phyloP scores from a whole-genome alignment of 495 filamentous ascomycete genomes.

The Glonium stellatum region DNA sequence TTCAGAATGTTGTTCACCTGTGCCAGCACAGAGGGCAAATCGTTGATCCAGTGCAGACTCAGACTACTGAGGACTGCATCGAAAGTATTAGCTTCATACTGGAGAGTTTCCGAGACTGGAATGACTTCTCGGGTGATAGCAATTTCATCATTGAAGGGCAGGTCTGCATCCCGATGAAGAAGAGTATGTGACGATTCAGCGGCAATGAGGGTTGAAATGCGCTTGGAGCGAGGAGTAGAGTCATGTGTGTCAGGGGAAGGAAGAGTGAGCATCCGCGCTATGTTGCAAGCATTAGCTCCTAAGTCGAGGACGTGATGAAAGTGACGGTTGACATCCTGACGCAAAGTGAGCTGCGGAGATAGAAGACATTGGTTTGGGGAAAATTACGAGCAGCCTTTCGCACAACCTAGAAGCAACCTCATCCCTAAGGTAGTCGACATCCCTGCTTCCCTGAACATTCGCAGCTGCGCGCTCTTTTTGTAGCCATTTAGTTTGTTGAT shows the following conservation, averaged over 20 bases:
- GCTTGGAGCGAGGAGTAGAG: conserved; percentile 57
- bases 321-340: conserved; percentile 79
- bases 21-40: conserved; percentile 73
- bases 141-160: conserved; percentile 68
- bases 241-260: conserved; percentile 45
- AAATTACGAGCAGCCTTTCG: conserved; percentile 71
- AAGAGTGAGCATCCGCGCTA: conserved; percentile 70
- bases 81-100: conserved; percentile 71
- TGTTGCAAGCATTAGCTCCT: conserved; percentile 91
- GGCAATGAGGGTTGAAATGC: conserved; percentile 65
- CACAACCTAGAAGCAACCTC: conserved; percentile 80
- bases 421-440: conserved; percentile 85
- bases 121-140: conserved; percentile 65
- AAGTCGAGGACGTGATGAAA: conserved; percentile 85
- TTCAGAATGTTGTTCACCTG: conserved; percentile 79
- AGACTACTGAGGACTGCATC: conserved; percentile 83
- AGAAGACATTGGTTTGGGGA: conserved; percentile 2
- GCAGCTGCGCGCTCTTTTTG: conserved; percentile 81
- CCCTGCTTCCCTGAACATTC: conserved; percentile 62
- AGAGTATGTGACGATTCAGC: conserved; percentile 72
- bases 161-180: conserved; percentile 72
- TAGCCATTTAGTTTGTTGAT: conserved; percentile 72
- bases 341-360: conserved; percentile 8
- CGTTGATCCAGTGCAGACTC: conserved; percentile 96
- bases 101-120: conserved; percentile 59